Conservation (phyloP, 225 moss, liverwort and hornwort genomes). For the Climacium dendroides region DNA sequence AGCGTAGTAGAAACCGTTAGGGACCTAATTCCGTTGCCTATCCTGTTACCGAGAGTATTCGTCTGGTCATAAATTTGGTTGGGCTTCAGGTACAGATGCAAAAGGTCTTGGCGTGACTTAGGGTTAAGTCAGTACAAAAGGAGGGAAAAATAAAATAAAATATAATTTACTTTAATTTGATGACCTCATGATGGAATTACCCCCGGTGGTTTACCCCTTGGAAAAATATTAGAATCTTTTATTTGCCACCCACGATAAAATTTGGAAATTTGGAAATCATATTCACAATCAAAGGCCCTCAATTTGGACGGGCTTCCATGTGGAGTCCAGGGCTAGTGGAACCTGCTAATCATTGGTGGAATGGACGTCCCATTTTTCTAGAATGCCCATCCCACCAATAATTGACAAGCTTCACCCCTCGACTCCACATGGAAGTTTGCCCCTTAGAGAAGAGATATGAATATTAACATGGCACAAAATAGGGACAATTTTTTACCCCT, state of each 20-base stretch:
- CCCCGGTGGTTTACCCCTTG: no score
- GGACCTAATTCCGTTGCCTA: background rate
- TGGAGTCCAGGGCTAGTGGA: no score
- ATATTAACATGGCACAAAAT: no score
- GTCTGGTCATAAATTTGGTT: background rate
- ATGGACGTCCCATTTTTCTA: no score
- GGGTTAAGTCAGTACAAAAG: background rate
- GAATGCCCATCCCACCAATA: no score
- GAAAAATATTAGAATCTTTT: background rate
- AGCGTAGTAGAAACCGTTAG: background rate
- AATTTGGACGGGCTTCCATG: no score
- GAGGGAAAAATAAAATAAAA: background rate
- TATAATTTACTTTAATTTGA: background rate
- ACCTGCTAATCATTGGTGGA: no score
- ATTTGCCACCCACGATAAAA: background rate
- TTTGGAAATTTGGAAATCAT: background rate
- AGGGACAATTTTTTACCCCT: background rate
- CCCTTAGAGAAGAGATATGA: no score
- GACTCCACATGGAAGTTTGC: no score
- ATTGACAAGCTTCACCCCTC: no score
- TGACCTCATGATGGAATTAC: background rate
- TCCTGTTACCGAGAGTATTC: background rate
- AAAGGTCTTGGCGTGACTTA: background rate
- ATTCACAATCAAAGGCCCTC: accelerated
- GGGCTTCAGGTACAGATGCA: background rate